A percentile compares a stretch with the other conserved stretches of the same genome.
Conservation (phyloP, 768 basidiomycete genomes). For the Tulasnella sp. region DNA sequence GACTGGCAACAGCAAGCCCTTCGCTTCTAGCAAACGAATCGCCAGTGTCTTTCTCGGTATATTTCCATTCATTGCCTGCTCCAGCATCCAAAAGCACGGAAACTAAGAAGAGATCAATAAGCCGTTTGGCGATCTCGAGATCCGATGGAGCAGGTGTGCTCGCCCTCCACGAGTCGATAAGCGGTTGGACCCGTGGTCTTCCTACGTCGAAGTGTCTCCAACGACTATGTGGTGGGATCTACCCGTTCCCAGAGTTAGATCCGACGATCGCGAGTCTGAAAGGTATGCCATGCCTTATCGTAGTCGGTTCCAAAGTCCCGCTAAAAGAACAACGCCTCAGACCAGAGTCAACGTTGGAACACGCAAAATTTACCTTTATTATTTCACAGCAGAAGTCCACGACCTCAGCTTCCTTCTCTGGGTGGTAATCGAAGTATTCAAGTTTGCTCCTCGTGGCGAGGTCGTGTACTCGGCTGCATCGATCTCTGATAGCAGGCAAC, state of each 20-base stretch:
- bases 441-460: conserved; percentile 65
- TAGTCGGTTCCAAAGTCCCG: conserved; percentile 70
- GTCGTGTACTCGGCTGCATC: conserved; percentile 64
- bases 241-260: neutral
- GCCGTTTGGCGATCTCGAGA: conserved; percentile 47
- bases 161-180: conserved; percentile 45
- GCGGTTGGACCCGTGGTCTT: conserved; percentile 45
- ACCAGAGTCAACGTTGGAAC: neutral
- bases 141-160: conserved; percentile 28
- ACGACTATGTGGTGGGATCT: conserved; percentile 81
- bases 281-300: conserved; percentile 34
- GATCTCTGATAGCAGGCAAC: conserved; percentile 78
- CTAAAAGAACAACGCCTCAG: conserved; percentile 33
- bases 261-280: neutral
- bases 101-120: conserved; percentile 80
- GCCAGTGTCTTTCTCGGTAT: conserved; percentile 48
- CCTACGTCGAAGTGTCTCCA: conserved; percentile 82
- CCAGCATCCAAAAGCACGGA: conserved; percentile 93
- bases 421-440: conserved; percentile 76
- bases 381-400: conserved; percentile 62
- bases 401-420: conserved; percentile 56
- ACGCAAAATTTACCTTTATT: conserved; percentile 33
- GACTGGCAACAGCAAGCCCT: conserved; percentile 79
- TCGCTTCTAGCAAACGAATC: conserved; percentile 52
- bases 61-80: conserved; percentile 74